phyloP scores from a whole-genome alignment of 176 grass and related monocot genomes.

The Musa acuminata region DNA sequence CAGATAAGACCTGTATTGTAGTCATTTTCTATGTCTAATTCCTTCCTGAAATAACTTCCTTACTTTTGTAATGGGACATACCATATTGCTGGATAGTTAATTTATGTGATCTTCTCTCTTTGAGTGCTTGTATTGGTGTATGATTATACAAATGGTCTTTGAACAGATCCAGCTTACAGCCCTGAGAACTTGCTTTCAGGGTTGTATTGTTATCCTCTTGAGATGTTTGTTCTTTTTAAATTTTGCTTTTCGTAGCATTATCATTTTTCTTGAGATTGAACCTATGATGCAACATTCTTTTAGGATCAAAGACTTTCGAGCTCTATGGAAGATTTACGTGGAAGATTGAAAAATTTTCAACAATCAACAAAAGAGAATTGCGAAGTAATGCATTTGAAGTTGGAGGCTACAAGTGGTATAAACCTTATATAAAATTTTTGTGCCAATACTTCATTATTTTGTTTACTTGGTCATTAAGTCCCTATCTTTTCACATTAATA shows the following conservation, averaged over 20 bases:
- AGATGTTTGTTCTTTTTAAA: background rate
- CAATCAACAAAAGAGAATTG: conserved; percentile 95
- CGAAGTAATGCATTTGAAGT: conserved; percentile 89
- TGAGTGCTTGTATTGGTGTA: background rate
- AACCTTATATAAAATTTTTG: background rate
- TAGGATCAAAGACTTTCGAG: conserved; percentile 74
- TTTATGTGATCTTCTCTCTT: no score
- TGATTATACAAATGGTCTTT: background rate
- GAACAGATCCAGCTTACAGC: background rate
- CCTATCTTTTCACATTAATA: no score
- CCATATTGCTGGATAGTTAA: no score
- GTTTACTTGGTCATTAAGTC: no score
- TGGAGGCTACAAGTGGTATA: conserved; percentile 95
- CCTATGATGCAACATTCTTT: conserved; percentile 11
- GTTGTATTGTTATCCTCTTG: background rate
- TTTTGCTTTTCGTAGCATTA: background rate
- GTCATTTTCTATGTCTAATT: no score
- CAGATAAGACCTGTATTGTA: no score
- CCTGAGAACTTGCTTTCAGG: background rate
- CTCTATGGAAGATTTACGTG: conserved; percentile 89
- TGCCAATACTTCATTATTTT: background rate
- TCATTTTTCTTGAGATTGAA: background rate
- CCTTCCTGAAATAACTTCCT: no score
- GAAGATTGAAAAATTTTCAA: conserved; percentile 93
- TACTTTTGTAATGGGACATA: no score